Base-by-base conservation (phyloP, 805 yeast genomes). In the Metschnikowia continentalis region DNA sequence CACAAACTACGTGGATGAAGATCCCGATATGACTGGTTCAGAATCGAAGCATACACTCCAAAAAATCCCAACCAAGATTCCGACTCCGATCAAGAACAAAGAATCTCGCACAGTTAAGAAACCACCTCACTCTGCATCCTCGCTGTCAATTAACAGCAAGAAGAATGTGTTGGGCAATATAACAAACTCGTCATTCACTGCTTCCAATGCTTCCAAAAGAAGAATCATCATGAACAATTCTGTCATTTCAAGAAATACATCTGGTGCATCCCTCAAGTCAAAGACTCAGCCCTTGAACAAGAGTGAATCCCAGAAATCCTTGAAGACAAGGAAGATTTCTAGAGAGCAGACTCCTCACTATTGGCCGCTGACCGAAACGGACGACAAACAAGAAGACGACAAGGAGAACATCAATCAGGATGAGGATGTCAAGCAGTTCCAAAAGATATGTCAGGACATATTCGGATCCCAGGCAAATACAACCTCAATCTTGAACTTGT, bases 151-250 rank as follows among this genome's bases (percentile, higher is more conserved):
- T 35, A 63, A 65, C 33, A 50, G 52, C 20, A 49, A 50, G 50
- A 61, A 56, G 48, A 60, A 56, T 46, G 71, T 61, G 2, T 60
- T 69, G 46, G 57, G 65, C 2, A 71, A 70, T 55, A 68, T 69
- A 47, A 70, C 74, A 3, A 70, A 71, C 40, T 62, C 69, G 3
- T 53, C 58, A 17, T 69, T 72, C 56, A 66, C 65, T 26, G 77
- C 75, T 3, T 72, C 77, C 2, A 71, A 65, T 46, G 68, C 77
- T 3, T 65, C 65, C 50, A 71, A 67, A 51, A 72, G 67, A 60
- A 68, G 64, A 49, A 59, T 64, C 15, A 48, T 68, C 46, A 55
- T 64, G 50, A 63, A 61, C 36, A 64, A 61, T 32, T 48, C 54
- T 11, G 61, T 61, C 11, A 61, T 62, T 26, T 60, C 72, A 6